Evolutionary conservation across 768 basidiomycete genomes (phyloP).

Genomic region (Cantharellus anzutake): DNA sequence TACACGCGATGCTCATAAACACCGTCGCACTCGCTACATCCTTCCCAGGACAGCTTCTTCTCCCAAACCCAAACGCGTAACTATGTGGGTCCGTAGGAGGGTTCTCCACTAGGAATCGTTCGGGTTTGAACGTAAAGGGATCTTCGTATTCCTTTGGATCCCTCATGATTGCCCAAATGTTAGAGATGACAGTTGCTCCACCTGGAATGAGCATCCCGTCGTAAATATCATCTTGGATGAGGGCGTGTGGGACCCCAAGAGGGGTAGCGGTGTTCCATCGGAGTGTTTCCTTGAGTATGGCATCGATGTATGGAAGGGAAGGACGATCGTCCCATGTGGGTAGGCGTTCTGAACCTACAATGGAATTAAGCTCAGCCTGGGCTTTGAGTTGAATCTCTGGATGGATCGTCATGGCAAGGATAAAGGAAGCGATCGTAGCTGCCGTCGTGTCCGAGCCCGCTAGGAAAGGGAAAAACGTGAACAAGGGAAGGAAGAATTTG

Average conservation of each 20-base stretch:
- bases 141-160: neutral
- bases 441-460: neutral
- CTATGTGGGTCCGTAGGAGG: neutral
- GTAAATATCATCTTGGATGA: constrained; percentile 6
- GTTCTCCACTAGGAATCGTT: neutral
- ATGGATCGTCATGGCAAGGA: constrained; percentile 8
- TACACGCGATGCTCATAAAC: neutral
- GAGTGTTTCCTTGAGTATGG: constrained; percentile 9
- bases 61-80: neutral
- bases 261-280: constrained; percentile 8
- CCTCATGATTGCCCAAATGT: constrained; percentile 6
- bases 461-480: neutral
- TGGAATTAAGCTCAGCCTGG: constrained; percentile 12
- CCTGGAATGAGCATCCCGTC: constrained; percentile 4
- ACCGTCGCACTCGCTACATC: neutral
- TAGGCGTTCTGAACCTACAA: constrained; percentile 14
- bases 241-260: constrained; percentile 1
- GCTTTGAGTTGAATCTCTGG: constrained; percentile 14
- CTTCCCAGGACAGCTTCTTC: neutral
- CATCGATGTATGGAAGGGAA: constrained; percentile 9
- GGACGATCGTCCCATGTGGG: constrained; percentile 10
- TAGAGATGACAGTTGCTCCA: constrained; percentile 4
- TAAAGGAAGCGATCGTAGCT: constrained; percentile 2
- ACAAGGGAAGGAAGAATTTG: neutral
- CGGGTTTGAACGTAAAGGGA: neutral